Evolutionary conservation across 2,329 filamentous ascomycete genomes (phyloP).

Genomic region (Onygena corvina): DNA sequence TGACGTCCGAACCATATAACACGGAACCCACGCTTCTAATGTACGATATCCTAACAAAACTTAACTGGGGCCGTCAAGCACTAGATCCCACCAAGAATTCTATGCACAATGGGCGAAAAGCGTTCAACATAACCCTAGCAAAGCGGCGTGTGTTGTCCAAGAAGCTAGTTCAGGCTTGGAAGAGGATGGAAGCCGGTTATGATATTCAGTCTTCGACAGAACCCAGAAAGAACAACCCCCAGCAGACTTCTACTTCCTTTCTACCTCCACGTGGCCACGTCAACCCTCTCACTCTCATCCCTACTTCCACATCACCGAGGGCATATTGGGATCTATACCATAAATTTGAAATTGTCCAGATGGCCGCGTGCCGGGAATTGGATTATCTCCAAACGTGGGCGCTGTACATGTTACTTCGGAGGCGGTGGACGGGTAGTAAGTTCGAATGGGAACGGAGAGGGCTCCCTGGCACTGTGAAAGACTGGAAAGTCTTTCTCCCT

Average conservation of each 20-base stretch:
- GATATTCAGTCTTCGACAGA: not conserved
- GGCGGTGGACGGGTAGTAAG: conserved; percentile 15
- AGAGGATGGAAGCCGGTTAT: not conserved
- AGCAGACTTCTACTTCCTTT: no score
- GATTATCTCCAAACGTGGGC: conserved; percentile 15
- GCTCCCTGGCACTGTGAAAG: conserved; percentile 36
- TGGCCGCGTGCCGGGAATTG: conserved; percentile 10
- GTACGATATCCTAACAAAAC: conserved; percentile 31
- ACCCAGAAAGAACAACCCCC: not conserved
- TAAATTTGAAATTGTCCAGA: conserved; percentile 9
- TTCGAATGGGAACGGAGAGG: conserved; percentile 24
- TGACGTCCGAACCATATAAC: conserved; percentile 48
- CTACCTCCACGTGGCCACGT: not conserved
- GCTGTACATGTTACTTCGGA: conserved; percentile 11
- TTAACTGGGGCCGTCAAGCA: conserved; percentile 16
- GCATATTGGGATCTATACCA: conserved; percentile 13
- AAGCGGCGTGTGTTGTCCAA: conserved; percentile 16
- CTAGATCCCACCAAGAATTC: conserved; percentile 20
- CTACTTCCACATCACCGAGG: conserved; percentile 2
- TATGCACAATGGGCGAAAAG: conserved; percentile 23
- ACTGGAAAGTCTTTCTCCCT: conserved; percentile 40
- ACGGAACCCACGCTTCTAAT: conserved; percentile 47
- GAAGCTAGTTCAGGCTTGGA: conserved; percentile 6
- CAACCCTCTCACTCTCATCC: conserved; percentile 1
- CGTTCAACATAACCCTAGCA: conserved; percentile 22